phyloP scores from a whole-genome alignment of 345 rosid species.

The Citrus sinensis region DNA sequence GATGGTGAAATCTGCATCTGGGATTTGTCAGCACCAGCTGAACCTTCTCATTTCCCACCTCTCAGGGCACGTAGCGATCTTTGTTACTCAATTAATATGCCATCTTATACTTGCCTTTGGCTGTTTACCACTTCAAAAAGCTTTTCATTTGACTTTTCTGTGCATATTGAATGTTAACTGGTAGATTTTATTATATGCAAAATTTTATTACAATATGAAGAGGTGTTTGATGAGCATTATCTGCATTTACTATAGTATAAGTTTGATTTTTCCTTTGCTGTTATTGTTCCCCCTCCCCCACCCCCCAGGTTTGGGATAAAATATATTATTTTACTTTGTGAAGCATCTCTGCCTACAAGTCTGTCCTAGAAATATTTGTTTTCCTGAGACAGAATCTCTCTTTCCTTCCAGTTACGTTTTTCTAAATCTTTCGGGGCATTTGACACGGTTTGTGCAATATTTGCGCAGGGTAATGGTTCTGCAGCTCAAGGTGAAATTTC shows the following conservation, averaged over 20 bases:
- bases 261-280: too few species aligned
- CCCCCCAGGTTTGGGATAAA: too few species aligned
- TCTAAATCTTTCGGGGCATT: conserved; percentile 8
- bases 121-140: background rate
- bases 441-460: conserved; percentile 11
- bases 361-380: background rate
- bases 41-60: conserved; percentile 81
- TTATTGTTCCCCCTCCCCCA: fast-evolving
- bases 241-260: background rate
- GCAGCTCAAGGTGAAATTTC: conserved; percentile 97
- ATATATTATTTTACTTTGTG: background rate
- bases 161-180: background rate
- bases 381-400: background rate
- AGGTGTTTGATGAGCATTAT: background rate
- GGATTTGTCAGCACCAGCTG: conserved; percentile 82
- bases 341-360: background rate
- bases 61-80: conserved; percentile 50
- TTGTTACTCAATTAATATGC: background rate
- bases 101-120: background rate
- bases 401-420: background rate
- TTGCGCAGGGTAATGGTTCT: conserved; percentile 86
- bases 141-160: background rate
- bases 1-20: conserved; percentile 97
- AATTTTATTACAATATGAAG: background rate
- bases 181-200: background rate